Percentiles rank a stretch among this genome's conserved stretches.
Evolutionary conservation across 345 rosid species (phyloP).

Genomic region (Limnanthes douglasii): DNA sequence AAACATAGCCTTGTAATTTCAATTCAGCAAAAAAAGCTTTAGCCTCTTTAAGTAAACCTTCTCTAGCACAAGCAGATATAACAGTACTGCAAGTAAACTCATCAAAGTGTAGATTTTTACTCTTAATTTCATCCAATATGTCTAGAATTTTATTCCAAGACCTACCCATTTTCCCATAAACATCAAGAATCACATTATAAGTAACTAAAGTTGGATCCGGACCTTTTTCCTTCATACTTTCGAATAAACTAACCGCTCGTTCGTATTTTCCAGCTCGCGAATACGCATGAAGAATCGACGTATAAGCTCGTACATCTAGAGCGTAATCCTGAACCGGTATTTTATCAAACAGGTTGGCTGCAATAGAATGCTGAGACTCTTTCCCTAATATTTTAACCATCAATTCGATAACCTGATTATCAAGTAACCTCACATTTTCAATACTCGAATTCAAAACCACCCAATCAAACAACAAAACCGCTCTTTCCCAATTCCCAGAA

Average conservation of each 20-base stretch:
- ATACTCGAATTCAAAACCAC: constrained; percentile 15
- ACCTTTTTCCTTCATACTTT: constrained; percentile 54
- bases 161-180: constrained; percentile 77
- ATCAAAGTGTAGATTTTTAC: constrained; percentile 41
- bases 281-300: constrained; percentile 53
- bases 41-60: constrained; percentile 64
- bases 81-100: constrained; percentile 93
- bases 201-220: constrained; percentile 70
- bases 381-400: constrained; percentile 64
- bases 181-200: constrained; percentile 84
- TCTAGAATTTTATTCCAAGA: constrained; percentile 52
- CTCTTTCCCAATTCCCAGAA: constrained; percentile 56
- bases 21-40: constrained; percentile 52
- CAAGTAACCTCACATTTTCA: constrained; percentile 25
- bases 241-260: constrained; percentile 43
- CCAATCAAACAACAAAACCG: constrained; percentile 70
- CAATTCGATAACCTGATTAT: constrained; percentile 36
- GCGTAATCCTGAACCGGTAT: constrained; percentile 40
- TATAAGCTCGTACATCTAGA: constrained; percentile 66
- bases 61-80: constrained; percentile 78
- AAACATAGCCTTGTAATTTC: constrained; percentile 53
- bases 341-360: constrained; percentile 51
- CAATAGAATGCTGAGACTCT: constrained; percentile 56
- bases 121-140: constrained; percentile 58
- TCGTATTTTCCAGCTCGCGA: constrained; percentile 48